Percentiles rank a stretch among this genome's conserved stretches.
phyloP scores from a whole-genome alignment of 163 green algal species.

The Volvox carteri region DNA sequence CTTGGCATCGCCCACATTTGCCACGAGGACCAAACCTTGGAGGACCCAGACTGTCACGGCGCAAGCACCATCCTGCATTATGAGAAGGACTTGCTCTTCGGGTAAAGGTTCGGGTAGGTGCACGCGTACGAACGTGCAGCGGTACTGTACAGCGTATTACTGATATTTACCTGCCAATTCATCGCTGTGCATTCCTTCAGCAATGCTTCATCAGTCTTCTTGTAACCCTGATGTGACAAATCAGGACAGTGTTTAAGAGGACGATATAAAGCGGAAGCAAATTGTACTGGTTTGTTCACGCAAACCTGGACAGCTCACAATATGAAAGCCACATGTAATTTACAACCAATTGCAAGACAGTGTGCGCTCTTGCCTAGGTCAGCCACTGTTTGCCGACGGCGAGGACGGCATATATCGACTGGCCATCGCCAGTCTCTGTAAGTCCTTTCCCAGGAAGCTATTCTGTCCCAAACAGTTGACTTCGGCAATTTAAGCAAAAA shows the following conservation, averaged over 20 bases:
- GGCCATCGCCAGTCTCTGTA: not conserved
- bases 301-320: too few species aligned
- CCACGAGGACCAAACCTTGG: slow-evolving; percentile 71
- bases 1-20: slow-evolving; percentile 78
- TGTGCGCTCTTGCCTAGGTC: too few species aligned
- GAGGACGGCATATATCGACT: not conserved
- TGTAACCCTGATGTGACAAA: slow-evolving; percentile 77
- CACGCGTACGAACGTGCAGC: too few species aligned
- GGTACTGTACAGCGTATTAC: not conserved
- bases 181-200: slow-evolving; percentile 65
- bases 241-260: too few species aligned
- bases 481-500: too few species aligned
- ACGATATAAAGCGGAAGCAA: too few species aligned
- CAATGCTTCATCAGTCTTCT: slow-evolving; percentile 62
- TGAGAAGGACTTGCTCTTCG: too few species aligned
- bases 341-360: too few species aligned
- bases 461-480: not conserved
- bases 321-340: too few species aligned
- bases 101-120: too few species aligned
- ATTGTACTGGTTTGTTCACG: too few species aligned
- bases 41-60: slow-evolving; percentile 81
- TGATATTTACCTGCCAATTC: slow-evolving; percentile 58
- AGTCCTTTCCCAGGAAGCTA: not conserved
- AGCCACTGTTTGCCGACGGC: not conserved
- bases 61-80: slow-evolving; percentile 72